phyloP scores from a whole-genome alignment of 768 basidiomycete genomes.

The Lactarius hatsudake region DNA sequence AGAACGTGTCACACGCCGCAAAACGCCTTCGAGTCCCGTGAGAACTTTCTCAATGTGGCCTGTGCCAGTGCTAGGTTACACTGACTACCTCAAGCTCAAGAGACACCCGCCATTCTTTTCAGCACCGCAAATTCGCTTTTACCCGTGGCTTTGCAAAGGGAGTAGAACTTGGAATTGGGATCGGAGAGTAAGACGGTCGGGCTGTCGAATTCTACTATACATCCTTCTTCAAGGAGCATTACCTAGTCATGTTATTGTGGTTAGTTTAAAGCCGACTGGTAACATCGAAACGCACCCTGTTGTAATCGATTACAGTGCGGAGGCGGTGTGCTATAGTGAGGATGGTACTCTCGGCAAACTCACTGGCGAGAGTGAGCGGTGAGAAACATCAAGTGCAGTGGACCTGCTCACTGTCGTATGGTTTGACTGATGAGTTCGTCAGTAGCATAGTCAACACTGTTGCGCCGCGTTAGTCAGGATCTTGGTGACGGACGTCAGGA shows the following conservation, averaged over 20 bases:
- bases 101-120: constrained; percentile 57
- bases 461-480: background rate
- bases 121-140: constrained; percentile 65
- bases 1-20: background rate
- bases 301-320: constrained; percentile 80
- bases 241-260: constrained; percentile 43
- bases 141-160: constrained; percentile 71
- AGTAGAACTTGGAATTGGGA: constrained; percentile 57
- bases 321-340: constrained; percentile 81
- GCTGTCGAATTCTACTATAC: constrained; percentile 73
- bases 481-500: background rate
- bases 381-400: background rate
- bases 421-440: constrained; percentile 85
- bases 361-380: constrained; percentile 38
- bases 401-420: constrained; percentile 57
- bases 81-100: constrained; percentile 3
- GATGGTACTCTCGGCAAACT: constrained; percentile 79
- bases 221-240: constrained; percentile 75
- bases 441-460: constrained; percentile 78
- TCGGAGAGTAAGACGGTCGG: constrained; percentile 57
- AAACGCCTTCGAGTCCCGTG: background rate
- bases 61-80: too few species aligned
- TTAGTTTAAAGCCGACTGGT: constrained; percentile 12
- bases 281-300: constrained; percentile 52
- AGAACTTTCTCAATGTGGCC: background rate